A percentile compares a stretch with the other conserved stretches of the same genome.
These are phyloP conservation scores for Sporothrix luriei DNA, from an alignment of 2,329 filamentous ascomycete species.

Conservation along the genomic window DNA sequence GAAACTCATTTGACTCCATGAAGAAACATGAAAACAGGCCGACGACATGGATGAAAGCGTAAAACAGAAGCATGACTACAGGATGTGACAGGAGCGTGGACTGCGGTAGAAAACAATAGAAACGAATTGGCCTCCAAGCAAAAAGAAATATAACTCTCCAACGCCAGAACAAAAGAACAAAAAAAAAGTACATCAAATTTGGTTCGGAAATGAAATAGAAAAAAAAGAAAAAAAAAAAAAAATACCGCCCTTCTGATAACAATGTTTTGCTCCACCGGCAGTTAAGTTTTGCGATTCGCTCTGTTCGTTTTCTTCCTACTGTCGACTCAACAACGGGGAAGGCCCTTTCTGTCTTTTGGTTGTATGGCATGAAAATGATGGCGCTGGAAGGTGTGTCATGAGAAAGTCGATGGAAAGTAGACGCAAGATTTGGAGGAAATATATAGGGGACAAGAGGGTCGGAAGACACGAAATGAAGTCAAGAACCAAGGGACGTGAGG, in stretches of 20 bases:
- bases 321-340: constrained; percentile 3
- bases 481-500: too few species aligned
- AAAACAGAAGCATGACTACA: constrained; percentile 6
- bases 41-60: neutral
- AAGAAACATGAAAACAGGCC: neutral
- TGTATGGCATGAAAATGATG: constrained; percentile 12
- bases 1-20: constrained; percentile 1
- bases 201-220: neutral
- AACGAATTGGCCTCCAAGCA: constrained; percentile 21
- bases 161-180: constrained; percentile 3
- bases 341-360: constrained; percentile 15
- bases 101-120: constrained; percentile 20
- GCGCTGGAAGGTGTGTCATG: neutral
- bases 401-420: neutral
- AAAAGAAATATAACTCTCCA: neutral
- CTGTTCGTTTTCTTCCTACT: neutral
- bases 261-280: constrained; percentile 1
- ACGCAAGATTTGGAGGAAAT: neutral
- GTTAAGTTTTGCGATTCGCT: neutral
- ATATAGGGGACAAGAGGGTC: neutral
- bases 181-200: neutral
- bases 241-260: constrained; percentile 13
- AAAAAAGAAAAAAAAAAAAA: neutral
- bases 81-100: neutral
- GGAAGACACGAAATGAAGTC: neutral